Conservation (phyloP, 2,329 filamentous ascomycete species). For the Fusarium buxicola region DNA sequence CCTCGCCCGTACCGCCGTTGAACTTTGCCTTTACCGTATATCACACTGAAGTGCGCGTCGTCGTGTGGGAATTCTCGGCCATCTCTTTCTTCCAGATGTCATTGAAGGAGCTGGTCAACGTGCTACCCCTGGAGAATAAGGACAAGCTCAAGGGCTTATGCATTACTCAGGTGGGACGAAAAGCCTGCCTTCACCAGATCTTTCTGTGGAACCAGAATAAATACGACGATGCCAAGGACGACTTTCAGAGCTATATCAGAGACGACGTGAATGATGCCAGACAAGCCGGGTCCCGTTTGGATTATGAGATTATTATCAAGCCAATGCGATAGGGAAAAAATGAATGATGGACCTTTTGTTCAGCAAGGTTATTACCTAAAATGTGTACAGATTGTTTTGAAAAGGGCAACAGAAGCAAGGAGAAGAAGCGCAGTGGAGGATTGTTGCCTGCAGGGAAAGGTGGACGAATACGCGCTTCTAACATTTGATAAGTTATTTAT, state of each 20-base stretch:
- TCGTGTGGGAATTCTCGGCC: conserved; percentile 1
- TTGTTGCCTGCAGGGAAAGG: no score
- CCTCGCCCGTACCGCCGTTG: background rate
- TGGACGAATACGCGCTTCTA: no score
- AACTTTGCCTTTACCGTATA: conserved; percentile 19
- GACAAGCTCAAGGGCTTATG: conserved; percentile 11
- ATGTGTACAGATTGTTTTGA: no score
- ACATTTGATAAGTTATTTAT: no score
- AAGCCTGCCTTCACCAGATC: conserved; percentile 7
- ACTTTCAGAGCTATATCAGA: conserved; percentile 8
- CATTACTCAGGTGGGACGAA: conserved; percentile 8
- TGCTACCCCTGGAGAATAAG: conserved; percentile 25
- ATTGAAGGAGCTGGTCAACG: conserved; percentile 13
- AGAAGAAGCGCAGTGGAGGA: no score
- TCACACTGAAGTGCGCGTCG: background rate
- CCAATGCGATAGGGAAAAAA: conserved; percentile 5
- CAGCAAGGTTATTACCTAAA: no score
- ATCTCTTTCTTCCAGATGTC: conserved; percentile 13
- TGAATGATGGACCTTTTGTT: background rate
- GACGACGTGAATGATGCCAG: conserved; percentile 11
- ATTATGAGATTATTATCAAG: conserved; percentile 29
- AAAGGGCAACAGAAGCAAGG: no score
- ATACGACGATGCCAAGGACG: conserved; percentile 14
- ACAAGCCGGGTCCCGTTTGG: conserved; percentile 10
- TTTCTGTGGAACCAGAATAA: conserved; percentile 29